A percentile compares a stretch with the other conserved stretches of the same genome.
Evolutionary conservation across 768 basidiomycete genomes (phyloP).

Genomic region (Pseudohyphozyma bogoriensis): DNA sequence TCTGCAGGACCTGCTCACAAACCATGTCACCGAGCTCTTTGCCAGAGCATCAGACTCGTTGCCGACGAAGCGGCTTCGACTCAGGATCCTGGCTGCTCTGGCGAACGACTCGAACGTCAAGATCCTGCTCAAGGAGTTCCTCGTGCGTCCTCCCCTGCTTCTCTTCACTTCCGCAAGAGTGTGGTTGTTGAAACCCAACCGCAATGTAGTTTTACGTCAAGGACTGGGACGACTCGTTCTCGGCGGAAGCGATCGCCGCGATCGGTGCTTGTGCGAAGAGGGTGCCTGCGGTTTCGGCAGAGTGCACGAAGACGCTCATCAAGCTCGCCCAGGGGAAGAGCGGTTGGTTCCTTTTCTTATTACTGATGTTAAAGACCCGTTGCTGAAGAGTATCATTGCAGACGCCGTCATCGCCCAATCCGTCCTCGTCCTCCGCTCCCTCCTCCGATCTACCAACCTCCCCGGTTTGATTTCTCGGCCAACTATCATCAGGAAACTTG

Average conservation of each 20-base stretch:
- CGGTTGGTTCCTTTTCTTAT: slow-evolving; percentile 1
- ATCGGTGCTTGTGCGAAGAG: slow-evolving; percentile 64
- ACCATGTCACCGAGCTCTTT: slow-evolving; percentile 57
- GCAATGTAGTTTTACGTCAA: slow-evolving; percentile 63
- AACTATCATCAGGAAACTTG: slow-evolving; percentile 17
- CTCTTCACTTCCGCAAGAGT: no score
- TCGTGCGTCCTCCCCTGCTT: slow-evolving; percentile 46
- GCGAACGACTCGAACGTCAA: slow-evolving; percentile 58
- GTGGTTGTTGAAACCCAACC: background rate
- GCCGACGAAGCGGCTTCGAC: slow-evolving; percentile 62
- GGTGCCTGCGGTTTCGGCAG: slow-evolving; percentile 57
- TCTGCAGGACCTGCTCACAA: slow-evolving; percentile 53
- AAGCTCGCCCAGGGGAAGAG: slow-evolving; percentile 12
- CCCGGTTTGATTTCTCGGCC: slow-evolving; percentile 6
- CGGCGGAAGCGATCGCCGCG: slow-evolving; percentile 61
- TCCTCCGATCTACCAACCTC: slow-evolving; percentile 9
- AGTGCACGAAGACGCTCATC: slow-evolving; percentile 59
- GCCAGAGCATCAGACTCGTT: slow-evolving; percentile 54
- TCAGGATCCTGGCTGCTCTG: slow-evolving; percentile 59
- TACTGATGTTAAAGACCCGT: no score
- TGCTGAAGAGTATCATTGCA: background rate
- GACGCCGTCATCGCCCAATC: slow-evolving; percentile 19
- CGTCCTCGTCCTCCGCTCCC: slow-evolving; percentile 20
- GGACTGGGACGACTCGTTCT: slow-evolving; percentile 62
- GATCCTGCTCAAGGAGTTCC: slow-evolving; percentile 67